Evolutionary conservation across 225 moss, liverwort and hornwort genomes (phyloP).

Genomic region (Thuidium tamariscinum): DNA sequence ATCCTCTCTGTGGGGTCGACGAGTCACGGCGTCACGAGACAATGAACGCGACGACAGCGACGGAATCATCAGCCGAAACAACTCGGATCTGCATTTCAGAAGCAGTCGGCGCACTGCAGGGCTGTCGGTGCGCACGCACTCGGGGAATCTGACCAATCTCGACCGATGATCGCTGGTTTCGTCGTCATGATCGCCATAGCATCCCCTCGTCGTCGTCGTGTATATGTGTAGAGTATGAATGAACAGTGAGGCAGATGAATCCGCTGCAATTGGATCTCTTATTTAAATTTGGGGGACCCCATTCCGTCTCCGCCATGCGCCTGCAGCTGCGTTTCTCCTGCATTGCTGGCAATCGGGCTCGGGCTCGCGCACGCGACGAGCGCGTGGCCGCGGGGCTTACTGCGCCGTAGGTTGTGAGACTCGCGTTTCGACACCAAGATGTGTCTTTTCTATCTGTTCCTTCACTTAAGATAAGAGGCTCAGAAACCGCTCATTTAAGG

Average conservation of each 20-base stretch:
- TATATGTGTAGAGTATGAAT: conserved; percentile 18
- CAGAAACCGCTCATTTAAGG: no score
- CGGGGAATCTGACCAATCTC: not conserved
- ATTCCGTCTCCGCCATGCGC: not conserved
- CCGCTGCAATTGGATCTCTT: not conserved
- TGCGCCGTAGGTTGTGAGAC: not conserved
- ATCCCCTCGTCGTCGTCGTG: not conserved
- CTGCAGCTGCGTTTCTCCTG: not conserved
- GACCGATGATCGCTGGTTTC: not conserved
- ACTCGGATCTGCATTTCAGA: not conserved
- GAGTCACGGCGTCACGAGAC: not conserved
- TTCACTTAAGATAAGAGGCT: no score
- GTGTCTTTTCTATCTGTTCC: not conserved
- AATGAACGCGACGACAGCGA: not conserved
- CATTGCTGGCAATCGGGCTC: not conserved
- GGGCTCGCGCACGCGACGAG: not conserved
- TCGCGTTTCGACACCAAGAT: not conserved
- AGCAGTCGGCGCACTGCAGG: not conserved
- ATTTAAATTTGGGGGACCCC: not conserved
- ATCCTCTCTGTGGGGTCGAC: not conserved
- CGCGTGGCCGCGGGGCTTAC: not conserved
- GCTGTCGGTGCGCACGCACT: conserved; percentile 2
- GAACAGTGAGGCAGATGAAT: conserved; percentile 1
- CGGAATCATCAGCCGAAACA: not conserved
- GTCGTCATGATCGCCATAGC: not conserved